Percentiles rank a stretch among this genome's conserved stretches.
These are phyloP conservation scores for Apiospora saccharicola DNA, from an alignment of 2,329 filamentous ascomycete genomes.

Conservation along the genomic window DNA sequence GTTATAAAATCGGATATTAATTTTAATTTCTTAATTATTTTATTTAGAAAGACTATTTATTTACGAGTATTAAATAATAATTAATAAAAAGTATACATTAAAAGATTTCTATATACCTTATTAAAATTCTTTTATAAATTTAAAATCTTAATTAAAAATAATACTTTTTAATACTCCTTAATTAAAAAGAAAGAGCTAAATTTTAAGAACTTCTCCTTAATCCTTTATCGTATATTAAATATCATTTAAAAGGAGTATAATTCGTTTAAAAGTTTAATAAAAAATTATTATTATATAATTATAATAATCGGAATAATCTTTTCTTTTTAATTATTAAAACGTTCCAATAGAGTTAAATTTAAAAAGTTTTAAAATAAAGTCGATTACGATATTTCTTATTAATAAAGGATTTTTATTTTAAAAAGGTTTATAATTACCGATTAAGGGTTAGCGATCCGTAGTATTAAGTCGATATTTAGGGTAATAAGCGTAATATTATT, in stretches of 20 bases:
- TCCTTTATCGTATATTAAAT: not conserved
- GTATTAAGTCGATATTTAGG: not conserved
- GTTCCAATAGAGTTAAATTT: too few relatives aligned
- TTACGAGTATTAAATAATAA: not conserved
- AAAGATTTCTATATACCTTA: not conserved
- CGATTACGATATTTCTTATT: too few relatives aligned
- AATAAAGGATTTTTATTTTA: too few relatives aligned
- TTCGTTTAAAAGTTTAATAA: not conserved
- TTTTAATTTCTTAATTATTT: not conserved
- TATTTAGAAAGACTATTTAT: not conserved
- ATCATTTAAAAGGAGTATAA: not conserved
- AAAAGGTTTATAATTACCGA: not conserved
- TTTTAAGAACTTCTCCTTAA: not conserved
- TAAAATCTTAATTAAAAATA: not conserved
- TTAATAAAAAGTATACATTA: not conserved
- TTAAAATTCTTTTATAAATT: not conserved
- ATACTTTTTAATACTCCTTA: not conserved
- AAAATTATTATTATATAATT: too few relatives aligned
- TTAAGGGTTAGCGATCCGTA: too few relatives aligned
- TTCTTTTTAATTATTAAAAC: not conserved
- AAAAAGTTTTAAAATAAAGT: too few relatives aligned
- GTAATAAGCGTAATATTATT: slow-evolving; percentile 6
- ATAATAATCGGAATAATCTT: not conserved
- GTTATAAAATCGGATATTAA: not conserved
- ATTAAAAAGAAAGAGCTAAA: not conserved